A percentile compares a stretch with the other conserved stretches of the same genome.
Conservation (phyloP, 805 yeast genomes). For the Metschnikowia baotianmanensis region DNA sequence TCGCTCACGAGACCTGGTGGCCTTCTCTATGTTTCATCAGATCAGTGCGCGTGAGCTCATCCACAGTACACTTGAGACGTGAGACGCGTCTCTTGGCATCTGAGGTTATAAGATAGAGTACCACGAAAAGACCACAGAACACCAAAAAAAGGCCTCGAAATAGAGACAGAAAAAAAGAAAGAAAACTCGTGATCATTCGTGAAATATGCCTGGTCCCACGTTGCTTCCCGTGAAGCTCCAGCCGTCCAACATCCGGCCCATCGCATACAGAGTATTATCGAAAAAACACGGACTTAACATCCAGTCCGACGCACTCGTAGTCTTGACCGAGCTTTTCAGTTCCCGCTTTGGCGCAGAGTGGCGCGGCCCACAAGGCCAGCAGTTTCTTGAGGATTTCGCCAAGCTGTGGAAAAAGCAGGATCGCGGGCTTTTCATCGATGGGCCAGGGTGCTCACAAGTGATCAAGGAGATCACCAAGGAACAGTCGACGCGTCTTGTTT, state of each 20-base stretch:
- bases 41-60: no score
- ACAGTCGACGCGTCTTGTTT: slow-evolving; percentile 4
- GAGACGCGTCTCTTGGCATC: no score
- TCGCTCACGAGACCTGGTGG: no score
- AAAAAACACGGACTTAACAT: slow-evolving; percentile 91
- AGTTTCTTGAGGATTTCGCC: slow-evolving; percentile 74
- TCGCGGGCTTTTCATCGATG: slow-evolving; percentile 81
- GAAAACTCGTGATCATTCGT: no score
- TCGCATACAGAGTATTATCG: slow-evolving; percentile 86
- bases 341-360: slow-evolving; percentile 80
- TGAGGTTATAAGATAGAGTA: no score
- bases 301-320: slow-evolving; percentile 77
- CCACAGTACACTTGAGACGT: no score
- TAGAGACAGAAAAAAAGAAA: no score
- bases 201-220: slow-evolving; percentile 14
- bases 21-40: no score
- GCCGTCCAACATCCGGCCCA: slow-evolving; percentile 82
- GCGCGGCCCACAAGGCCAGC: slow-evolving; percentile 65
- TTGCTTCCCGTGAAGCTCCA: slow-evolving; percentile 72
- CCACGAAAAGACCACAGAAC: no score
- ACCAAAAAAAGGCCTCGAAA: no score
- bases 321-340: slow-evolving; percentile 74
- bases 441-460: slow-evolving; percentile 61
- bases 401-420: slow-evolving; percentile 85
- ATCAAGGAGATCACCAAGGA: slow-evolving; percentile 50